Evolutionary conservation across 192 early-diverging fungal genomes (phyloP), one percentile per base, ranked within the genome.

Genomic region (Backusella luteola): DNA sequence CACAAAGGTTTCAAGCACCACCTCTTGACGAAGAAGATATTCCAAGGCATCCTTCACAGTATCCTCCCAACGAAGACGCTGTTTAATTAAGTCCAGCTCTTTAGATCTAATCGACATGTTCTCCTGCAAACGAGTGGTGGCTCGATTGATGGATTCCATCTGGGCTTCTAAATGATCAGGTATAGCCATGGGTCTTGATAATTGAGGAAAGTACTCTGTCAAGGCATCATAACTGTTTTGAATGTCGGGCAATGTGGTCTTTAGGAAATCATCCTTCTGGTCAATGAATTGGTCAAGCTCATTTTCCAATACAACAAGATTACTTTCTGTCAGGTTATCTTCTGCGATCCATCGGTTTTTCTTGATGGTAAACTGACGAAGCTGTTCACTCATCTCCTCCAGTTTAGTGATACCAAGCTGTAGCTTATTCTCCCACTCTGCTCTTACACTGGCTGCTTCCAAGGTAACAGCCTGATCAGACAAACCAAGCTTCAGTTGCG

Each of bases 81-180:
- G 69, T 29, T 72, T 42, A 4, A 80, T 36, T 14, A 80, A 23
- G 17, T 56, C 72, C 6, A 76, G 41, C 34, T 81, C 80, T 23
- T 68, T 81, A 0, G 69, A 67, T n/a, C 44, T 66, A 34, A 72
- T 29, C 12, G 34, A 23, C n/a, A 81, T n/a, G 21, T 19, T 49
- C n/a, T 81, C 80, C 34, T 81, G 71, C 4, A 77, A 70, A 14
- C 80, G 70, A 36, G 32, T 32, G 14, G 38, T 35, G 0, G 52
- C 53, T 39, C 71, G 44, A 17, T 39, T 34, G n/a, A 76, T 36
- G 1, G 70, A 42, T 11, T 71, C 72, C 80, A 81, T 81, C 15
- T 39, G 41, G 19, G 66, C 71, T 34, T 77, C 80, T 29, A 81
- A 69, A 63, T 81, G 80, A 73, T 81, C 80, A 17, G 80, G 80